Evolutionary conservation across 176 grass and related monocot species (phyloP).

Genomic region (Miscanthus lutarioriparius): DNA sequence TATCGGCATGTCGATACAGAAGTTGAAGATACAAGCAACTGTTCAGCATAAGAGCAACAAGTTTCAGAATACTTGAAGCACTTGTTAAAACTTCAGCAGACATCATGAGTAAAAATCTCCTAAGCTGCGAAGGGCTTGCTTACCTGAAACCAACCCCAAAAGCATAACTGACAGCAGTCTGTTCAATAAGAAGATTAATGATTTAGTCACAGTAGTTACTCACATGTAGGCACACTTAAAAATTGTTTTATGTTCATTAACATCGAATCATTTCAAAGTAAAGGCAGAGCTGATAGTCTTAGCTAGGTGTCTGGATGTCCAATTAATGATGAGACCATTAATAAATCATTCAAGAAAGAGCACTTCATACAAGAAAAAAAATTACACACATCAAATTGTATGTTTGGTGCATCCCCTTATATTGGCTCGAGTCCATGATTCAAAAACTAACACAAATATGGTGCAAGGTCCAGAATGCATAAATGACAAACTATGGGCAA

Average conservation of each 20-base stretch:
- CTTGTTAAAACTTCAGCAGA: background rate
- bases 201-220: constrained; percentile 22
- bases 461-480: background rate
- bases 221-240: background rate
- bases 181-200: constrained; percentile 38
- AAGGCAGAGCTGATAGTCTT: background rate
- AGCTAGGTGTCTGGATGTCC: background rate
- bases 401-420: background rate
- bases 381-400: background rate
- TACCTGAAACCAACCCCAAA: constrained; percentile 88
- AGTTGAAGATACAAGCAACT: constrained; percentile 99
- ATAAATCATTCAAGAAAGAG: background rate
- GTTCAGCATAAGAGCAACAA: constrained; percentile 36
- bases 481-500: background rate
- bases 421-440: background rate
- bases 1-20: constrained; percentile 67
- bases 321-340: background rate
- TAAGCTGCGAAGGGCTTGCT: constrained; percentile 32
- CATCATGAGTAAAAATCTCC: background rate
- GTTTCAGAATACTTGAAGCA: constrained; percentile 37
- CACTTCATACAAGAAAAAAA: background rate
- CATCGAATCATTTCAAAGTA: background rate
- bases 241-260: background rate
- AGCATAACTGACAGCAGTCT: constrained; percentile 89
- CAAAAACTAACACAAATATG: background rate